Conservation (phyloP, 176 grass and related monocot genomes). For the Cymbopogon citratus region DNA sequence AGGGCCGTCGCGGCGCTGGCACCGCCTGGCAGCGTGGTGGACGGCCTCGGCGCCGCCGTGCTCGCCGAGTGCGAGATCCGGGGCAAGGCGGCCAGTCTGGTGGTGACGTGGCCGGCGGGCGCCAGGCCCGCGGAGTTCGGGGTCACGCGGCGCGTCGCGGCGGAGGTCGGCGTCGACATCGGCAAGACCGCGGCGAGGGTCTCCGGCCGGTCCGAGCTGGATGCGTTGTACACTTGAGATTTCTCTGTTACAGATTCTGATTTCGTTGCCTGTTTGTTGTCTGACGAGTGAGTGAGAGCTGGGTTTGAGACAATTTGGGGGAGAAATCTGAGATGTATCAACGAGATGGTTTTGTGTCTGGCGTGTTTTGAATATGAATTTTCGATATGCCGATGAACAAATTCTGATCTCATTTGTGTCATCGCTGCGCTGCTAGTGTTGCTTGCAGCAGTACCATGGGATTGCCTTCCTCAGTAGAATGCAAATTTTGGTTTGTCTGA, state of each 20-base stretch:
- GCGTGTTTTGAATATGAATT: not conserved
- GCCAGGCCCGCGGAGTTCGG: conserved; percentile 30
- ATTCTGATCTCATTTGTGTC: not conserved
- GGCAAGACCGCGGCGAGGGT: conserved; percentile 20
- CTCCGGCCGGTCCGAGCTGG: conserved; percentile 44
- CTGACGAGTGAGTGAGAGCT: not conserved
- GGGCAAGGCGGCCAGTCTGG: conserved; percentile 60
- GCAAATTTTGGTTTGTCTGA: too few relatives aligned
- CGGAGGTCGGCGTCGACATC: conserved; percentile 47
- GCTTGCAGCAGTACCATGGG: too few relatives aligned
- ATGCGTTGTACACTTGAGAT: conserved; percentile 61
- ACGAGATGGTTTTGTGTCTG: not conserved
- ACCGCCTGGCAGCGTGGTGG: conserved; percentile 76
- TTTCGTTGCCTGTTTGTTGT: not conserved
- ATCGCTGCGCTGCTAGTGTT: not conserved
- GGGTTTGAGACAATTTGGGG: not conserved
- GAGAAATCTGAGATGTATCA: not conserved
- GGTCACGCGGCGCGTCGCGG: conserved; percentile 40
- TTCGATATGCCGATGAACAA: not conserved
- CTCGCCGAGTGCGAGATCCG: conserved; percentile 74
- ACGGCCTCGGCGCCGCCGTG: conserved; percentile 74
- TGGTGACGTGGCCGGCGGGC: conserved; percentile 72
- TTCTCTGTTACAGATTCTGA: not conserved
- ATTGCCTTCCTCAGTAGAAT: not conserved
- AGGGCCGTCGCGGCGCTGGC: conserved; percentile 42